Evolutionary conservation across 192 early-diverging fungal genomes (phyloP).

Genomic region (Podila epigama): DNA sequence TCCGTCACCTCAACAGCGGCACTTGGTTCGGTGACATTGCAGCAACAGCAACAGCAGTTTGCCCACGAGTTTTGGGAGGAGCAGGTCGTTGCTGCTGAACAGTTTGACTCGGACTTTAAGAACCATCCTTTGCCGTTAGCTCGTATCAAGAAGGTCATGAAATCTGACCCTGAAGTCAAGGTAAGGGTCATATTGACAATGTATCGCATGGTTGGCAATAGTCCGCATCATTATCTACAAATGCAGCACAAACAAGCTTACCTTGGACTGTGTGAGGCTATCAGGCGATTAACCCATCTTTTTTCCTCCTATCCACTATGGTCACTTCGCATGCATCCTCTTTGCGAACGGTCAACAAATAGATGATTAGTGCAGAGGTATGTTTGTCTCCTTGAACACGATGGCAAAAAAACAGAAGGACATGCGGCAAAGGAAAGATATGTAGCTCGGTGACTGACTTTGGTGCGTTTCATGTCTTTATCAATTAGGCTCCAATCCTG

Average conservation of each 20-base stretch:
- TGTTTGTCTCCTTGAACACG: too few relatives aligned
- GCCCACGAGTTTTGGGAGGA: conserved; percentile 74
- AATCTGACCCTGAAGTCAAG: conserved; percentile 95
- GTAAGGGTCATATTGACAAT: conserved; percentile 51
- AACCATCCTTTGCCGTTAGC: conserved; percentile 91
- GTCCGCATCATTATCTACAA: too few relatives aligned
- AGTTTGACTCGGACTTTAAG: conserved; percentile 89
- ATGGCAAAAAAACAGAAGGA: too few relatives aligned
- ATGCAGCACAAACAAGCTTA: background rate
- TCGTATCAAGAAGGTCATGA: conserved; percentile 99
- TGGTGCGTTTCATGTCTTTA: background rate
- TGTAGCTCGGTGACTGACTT: too few relatives aligned
- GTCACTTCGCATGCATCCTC: background rate
- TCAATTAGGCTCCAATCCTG: conserved; percentile 79
- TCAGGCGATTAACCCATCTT: background rate
- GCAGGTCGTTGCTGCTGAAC: conserved; percentile 68
- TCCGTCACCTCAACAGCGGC: conserved; percentile 5
- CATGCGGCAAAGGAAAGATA: too few relatives aligned
- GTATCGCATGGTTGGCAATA: background rate
- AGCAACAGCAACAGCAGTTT: conserved; percentile 36
- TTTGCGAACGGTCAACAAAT: background rate
- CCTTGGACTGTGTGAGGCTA: background rate
- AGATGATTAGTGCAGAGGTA: conserved; percentile 72
- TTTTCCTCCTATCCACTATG: background rate
- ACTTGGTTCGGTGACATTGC: background rate